Percentiles rank a stretch among this genome's conserved stretches.
Conservation (phyloP, 116 monocot genomes). For the Zostera marina region DNA sequence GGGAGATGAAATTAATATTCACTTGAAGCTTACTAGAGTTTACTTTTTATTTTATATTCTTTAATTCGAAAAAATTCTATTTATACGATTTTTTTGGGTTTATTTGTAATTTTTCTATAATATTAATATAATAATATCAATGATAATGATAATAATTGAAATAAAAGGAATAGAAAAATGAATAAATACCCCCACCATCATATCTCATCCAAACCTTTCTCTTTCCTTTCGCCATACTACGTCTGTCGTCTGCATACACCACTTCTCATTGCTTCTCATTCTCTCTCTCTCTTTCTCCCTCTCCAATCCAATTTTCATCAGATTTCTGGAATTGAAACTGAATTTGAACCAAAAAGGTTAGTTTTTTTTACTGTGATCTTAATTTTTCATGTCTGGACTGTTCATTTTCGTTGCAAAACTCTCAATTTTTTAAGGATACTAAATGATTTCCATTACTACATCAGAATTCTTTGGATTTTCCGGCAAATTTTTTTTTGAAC, state of each 20-base stretch:
- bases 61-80: no score
- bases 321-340: not conserved
- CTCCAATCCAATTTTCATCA: not conserved
- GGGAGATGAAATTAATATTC: no score
- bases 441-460: not conserved
- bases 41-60: no score
- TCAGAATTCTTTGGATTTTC: not conserved
- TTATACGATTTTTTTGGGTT: no score
- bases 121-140: not conserved
- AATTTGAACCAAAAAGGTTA: not conserved
- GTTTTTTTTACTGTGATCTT: not conserved
- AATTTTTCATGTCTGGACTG: not conserved
- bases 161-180: not conserved
- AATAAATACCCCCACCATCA: constrained; percentile 2
- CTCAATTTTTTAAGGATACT: not conserved
- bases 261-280: not conserved
- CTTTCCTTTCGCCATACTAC: not conserved
- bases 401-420: not conserved
- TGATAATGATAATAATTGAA: not conserved
- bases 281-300: not conserved
- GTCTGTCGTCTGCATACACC: no score
- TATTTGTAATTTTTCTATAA: not conserved
- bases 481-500: not conserved
- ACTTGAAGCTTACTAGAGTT: no score
- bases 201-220: constrained; percentile 1